A percentile compares a stretch with the other conserved stretches of the same genome.
Conservation (phyloP, 176 grass and related monocot species). For the Dendrocalamus sinicus region DNA sequence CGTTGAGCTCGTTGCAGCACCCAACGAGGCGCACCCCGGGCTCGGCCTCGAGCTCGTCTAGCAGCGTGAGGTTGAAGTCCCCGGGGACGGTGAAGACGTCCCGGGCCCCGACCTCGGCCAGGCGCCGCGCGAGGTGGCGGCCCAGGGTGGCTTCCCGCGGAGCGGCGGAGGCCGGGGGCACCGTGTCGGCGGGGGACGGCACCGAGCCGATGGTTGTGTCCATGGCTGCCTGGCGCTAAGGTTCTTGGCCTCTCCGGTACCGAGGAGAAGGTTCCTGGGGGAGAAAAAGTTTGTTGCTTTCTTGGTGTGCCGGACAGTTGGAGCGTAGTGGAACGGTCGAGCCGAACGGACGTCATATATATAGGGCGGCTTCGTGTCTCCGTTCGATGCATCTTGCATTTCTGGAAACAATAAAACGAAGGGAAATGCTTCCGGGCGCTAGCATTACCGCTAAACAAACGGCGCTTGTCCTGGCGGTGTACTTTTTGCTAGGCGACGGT, state of each 20-base stretch:
- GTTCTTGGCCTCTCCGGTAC: not conserved
- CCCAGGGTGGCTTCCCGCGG: constrained; percentile 50
- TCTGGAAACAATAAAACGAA: not conserved
- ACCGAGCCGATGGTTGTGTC: constrained; percentile 43
- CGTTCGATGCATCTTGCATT: not conserved
- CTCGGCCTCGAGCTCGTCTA: constrained; percentile 70
- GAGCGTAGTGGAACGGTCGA: too few relatives aligned
- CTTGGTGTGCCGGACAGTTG: not conserved
- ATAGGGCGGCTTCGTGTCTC: not conserved
- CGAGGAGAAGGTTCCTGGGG: not conserved
- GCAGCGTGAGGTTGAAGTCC: constrained; percentile 68
- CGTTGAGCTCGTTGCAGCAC: constrained; percentile 94
- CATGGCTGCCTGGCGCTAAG: constrained; percentile 17
- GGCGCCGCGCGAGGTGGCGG: constrained; percentile 59
- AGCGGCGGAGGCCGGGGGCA: not conserved
- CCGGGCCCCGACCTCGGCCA: constrained; percentile 50
- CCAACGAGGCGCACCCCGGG: constrained; percentile 61
- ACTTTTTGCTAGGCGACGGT: too few relatives aligned
- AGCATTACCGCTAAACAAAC: not conserved
- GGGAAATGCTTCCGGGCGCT: too few relatives aligned
- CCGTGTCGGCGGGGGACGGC: not conserved
- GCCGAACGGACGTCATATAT: not conserved
- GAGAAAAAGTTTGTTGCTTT: not conserved
- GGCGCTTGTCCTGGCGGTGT: not conserved
- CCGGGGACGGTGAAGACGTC: constrained; percentile 60